Conservation (phyloP, 768 basidiomycete species). For the Pleurotus salmoneostramineus region DNA sequence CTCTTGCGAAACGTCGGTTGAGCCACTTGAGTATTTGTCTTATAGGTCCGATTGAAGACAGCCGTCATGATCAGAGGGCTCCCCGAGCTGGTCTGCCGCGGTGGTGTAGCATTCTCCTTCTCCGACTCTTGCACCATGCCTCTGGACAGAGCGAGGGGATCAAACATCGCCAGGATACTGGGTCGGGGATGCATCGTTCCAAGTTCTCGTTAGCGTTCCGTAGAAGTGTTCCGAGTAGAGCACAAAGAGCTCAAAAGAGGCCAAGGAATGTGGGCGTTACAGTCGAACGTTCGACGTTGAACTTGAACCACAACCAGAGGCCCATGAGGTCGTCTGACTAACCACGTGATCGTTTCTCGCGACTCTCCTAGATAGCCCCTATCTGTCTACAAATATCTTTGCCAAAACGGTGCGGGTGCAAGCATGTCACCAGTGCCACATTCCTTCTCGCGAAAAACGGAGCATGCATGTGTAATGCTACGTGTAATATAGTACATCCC, state of each 20-base stretch:
- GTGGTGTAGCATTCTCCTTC: constrained; percentile 41
- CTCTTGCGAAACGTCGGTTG: constrained; percentile 28
- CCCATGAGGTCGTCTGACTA: neutral
- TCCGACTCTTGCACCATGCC: constrained; percentile 29
- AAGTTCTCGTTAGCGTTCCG: too few species aligned
- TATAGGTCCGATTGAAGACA: constrained; percentile 31
- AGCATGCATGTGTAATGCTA: too few species aligned
- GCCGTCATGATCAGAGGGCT: constrained; percentile 24
- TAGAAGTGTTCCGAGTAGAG: too few species aligned
- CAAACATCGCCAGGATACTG: constrained; percentile 48
- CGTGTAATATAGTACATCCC: too few species aligned
- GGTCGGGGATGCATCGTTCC: constrained; percentile 27
- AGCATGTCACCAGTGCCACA: neutral
- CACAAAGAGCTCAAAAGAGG: too few species aligned
- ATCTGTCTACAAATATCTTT: neutral
- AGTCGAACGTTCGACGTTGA: neutral
- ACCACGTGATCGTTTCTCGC: neutral
- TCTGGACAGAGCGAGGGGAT: constrained; percentile 33
- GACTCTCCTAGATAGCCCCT: neutral
- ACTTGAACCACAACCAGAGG: neutral
- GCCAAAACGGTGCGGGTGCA: neutral
- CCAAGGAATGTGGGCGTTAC: neutral
- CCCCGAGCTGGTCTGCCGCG: constrained; percentile 8
- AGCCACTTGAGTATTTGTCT: constrained; percentile 19
- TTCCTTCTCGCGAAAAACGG: neutral